Percentiles rank a stretch among this genome's conserved stretches.
Conservation (phyloP, 1,284 basidiomycete genomes). For the Leccinum holopus region DNA sequence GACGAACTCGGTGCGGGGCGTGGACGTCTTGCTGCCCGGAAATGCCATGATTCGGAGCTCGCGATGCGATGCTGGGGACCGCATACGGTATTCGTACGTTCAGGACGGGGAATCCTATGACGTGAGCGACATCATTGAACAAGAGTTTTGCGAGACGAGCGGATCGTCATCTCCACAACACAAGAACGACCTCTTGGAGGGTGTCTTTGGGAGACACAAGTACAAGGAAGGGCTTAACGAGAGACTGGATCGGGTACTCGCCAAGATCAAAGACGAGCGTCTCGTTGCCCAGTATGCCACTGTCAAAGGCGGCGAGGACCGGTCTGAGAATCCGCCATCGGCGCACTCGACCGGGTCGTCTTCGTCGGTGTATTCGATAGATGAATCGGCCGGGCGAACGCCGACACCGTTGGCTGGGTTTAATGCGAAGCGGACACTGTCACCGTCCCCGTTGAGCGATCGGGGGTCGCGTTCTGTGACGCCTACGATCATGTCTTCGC, state of each 20-base stretch:
- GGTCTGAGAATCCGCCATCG: conserved; percentile 29
- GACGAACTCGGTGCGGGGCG: no score
- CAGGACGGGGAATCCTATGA: conserved; percentile 88
- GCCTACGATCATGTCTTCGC: conserved; percentile 26
- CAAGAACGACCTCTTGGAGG: conserved; percentile 64
- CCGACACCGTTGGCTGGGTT: conserved; percentile 28
- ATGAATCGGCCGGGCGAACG: conserved; percentile 35
- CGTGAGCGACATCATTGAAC: conserved; percentile 89
- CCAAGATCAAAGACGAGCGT: conserved; percentile 63
- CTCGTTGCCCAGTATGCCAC: conserved; percentile 25
- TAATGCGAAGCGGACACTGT: conserved; percentile 25
- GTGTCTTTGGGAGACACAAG: conserved; percentile 53
- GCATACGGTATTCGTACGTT: conserved; percentile 89
- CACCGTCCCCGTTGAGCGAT: conserved; percentile 20
- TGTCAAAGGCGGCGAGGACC: conserved; percentile 13
- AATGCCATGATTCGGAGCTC: conserved; percentile 85
- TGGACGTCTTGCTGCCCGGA: conserved; percentile 68
- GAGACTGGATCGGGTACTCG: conserved; percentile 75
- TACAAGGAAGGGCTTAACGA: conserved; percentile 66
- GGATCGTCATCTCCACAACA: conserved; percentile 32
- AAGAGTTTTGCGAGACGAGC: conserved; percentile 66
- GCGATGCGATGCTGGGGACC: conserved; percentile 64
- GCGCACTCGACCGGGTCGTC: conserved; percentile 40
- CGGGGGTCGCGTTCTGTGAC: conserved; percentile 34
- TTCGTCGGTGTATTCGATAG: conserved; percentile 58